Conservation (phyloP, 371 early-diverging fungal species). For the Sporodiniella umbellata region DNA sequence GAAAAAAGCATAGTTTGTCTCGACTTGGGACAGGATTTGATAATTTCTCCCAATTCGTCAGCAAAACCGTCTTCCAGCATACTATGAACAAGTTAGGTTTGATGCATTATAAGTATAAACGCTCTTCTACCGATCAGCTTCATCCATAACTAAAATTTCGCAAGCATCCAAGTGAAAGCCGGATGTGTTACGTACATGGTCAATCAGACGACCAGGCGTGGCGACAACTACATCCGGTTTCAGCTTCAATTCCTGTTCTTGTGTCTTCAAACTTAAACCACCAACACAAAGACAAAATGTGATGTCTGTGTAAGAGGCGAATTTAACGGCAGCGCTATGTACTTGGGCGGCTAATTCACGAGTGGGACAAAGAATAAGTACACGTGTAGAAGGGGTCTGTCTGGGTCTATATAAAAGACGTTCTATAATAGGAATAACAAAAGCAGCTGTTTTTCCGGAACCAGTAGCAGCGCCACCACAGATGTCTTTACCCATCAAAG, state of each 20-base stretch:
- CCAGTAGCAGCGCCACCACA: constrained; percentile 99
- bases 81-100: constrained; percentile 34
- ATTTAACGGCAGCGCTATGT: constrained; percentile 85
- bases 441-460: constrained; percentile 99
- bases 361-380: constrained; percentile 98
- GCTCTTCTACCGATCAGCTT: constrained; percentile 97
- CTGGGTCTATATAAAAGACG: constrained; percentile 89
- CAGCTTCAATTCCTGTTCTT: constrained; percentile 88
- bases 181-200: constrained; percentile 93
- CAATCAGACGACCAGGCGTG: constrained; percentile 99
- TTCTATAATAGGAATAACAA: constrained; percentile 97
- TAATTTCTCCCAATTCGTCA: constrained; percentile 95
- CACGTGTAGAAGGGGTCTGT: constrained; percentile 79
- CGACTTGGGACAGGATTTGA: constrained; percentile 83
- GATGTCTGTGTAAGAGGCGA: constrained; percentile 89
- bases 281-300: constrained; percentile 86
- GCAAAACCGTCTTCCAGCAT: constrained; percentile 99
- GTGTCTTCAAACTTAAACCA: constrained; percentile 88
- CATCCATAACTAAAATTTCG: constrained; percentile 99
- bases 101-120: too few relatives aligned
- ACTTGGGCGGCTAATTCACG: constrained; percentile 99
- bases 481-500: constrained; percentile 97
- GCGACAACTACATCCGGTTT: constrained; percentile 98
- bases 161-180: constrained; percentile 86
- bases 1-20: constrained; percentile 99